Percentiles rank a stretch among this genome's conserved stretches.
These are phyloP conservation scores for Neurospora sp. DNA, from an alignment of 495 filamentous ascomycete genomes.

Conservation along the genomic window DNA sequence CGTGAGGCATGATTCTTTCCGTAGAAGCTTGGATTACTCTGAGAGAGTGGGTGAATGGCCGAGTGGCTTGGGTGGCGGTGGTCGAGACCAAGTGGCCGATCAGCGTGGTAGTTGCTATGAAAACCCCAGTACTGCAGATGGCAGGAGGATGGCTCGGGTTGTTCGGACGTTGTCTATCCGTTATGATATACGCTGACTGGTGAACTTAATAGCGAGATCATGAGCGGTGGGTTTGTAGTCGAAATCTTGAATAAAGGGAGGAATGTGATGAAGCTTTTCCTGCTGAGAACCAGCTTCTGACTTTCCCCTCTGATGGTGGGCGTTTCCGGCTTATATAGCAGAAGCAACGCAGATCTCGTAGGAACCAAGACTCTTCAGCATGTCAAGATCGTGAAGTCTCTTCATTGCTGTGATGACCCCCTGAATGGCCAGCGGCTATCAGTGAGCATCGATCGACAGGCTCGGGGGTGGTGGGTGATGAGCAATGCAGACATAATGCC, in stretches of 20 bases:
- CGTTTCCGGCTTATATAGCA: not conserved
- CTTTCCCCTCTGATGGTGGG: not conserved
- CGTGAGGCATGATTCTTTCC: constrained; percentile 11
- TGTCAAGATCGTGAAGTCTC: not conserved
- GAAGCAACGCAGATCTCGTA: not conserved
- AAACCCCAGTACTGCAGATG: not conserved
- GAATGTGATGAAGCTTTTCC: not conserved
- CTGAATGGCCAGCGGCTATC: not conserved
- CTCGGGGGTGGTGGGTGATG: not conserved
- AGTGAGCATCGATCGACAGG: not conserved
- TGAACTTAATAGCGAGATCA: not conserved
- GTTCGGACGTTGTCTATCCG: not conserved
- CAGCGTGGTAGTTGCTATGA: not conserved
- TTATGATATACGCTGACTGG: not conserved
- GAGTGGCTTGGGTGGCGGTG: not conserved
- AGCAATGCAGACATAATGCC: not conserved
- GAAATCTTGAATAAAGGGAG: not conserved
- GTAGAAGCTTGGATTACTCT: not conserved
- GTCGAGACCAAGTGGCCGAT: not conserved
- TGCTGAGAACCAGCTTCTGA: not conserved
- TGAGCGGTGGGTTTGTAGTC: not conserved
- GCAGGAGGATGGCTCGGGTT: not conserved
- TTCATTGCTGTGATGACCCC: not conserved
- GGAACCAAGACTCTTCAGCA: not conserved
- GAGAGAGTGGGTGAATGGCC: not conserved